Evolutionary conservation across 495 filamentous ascomycete species (phyloP).

Genomic region (Xylaria curta): DNA sequence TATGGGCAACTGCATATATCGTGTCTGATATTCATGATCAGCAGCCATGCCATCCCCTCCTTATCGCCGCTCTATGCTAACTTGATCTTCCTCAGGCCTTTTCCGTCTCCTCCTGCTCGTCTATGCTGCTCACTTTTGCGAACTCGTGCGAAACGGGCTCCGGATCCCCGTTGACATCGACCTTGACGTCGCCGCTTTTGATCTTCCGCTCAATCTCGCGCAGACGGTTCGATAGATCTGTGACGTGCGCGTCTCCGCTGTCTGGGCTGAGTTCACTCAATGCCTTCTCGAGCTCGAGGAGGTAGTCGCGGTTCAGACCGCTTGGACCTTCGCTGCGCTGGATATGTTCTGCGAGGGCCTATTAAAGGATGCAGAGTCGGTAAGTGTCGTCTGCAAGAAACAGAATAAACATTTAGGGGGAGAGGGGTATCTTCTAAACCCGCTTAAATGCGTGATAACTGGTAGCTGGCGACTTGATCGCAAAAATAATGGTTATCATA

Average conservation of each 20-base stretch:
- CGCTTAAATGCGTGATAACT: too few relatives aligned
- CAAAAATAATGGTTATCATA: too few relatives aligned
- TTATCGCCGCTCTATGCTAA: not conserved
- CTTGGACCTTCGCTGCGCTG: slow-evolving; percentile 78
- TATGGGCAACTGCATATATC: not conserved
- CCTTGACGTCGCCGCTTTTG: slow-evolving; percentile 30
- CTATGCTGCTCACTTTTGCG: slow-evolving; percentile 55
- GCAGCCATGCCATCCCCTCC: not conserved
- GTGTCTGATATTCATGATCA: not conserved
- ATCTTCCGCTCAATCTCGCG: slow-evolving; percentile 56
- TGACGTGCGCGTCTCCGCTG: slow-evolving; percentile 85
- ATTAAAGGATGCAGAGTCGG: slow-evolving; percentile 24
- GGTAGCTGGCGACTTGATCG: too few relatives aligned
- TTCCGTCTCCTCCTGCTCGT: slow-evolving; percentile 66
- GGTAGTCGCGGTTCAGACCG: slow-evolving; percentile 90
- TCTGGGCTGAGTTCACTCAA: slow-evolving; percentile 76
- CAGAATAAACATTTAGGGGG: too few relatives aligned
- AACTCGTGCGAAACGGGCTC: slow-evolving; percentile 47
- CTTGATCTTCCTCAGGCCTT: slow-evolving; percentile 41
- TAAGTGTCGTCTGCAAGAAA: not conserved
- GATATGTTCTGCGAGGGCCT: slow-evolving; percentile 85
- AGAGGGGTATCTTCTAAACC: too few relatives aligned
- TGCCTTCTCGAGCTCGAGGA: slow-evolving; percentile 79
- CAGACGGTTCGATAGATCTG: slow-evolving; percentile 63
- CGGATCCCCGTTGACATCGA: slow-evolving; percentile 10